Conservation (phyloP, 2,329 filamentous ascomycete genomes). For the Ophiostoma ulmi region DNA sequence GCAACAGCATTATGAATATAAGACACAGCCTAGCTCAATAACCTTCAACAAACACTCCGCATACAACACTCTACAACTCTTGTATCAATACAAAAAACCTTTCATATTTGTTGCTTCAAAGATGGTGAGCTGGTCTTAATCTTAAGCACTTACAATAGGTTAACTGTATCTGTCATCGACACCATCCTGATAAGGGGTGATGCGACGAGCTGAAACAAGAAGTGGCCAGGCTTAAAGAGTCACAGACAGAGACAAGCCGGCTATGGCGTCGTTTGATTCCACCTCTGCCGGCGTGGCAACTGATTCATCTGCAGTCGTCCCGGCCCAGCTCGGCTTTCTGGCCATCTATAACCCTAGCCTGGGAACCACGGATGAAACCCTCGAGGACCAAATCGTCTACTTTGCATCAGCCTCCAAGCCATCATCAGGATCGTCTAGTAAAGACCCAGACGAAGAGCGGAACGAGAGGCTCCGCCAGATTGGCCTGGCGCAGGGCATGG, state of each 20-base stretch:
- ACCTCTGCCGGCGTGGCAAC: background rate
- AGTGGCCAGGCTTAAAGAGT: background rate
- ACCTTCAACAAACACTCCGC: background rate
- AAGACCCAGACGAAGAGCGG: constrained; percentile 54
- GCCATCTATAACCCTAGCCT: constrained; percentile 83
- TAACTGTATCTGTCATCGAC: background rate
- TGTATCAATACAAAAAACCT: background rate
- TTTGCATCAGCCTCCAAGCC: constrained; percentile 35
- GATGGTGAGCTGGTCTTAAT: constrained; percentile 3
- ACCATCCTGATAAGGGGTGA: background rate
- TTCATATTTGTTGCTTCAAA: background rate
- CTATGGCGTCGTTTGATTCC: constrained; percentile 9
- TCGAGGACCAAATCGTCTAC: constrained; percentile 84
- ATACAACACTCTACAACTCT: background rate
- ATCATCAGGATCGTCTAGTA: background rate
- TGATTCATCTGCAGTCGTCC: constrained; percentile 44
- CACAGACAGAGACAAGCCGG: background rate
- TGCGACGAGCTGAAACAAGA: background rate
- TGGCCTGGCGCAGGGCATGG: constrained; percentile 93
- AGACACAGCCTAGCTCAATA: background rate
- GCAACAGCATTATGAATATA: background rate
- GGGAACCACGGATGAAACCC: constrained; percentile 58
- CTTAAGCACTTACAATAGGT: background rate
- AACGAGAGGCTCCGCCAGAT: constrained; percentile 90
- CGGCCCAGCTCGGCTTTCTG: constrained; percentile 83